Percentiles rank a stretch among this genome's conserved stretches.
phyloP scores from a whole-genome alignment of 2,329 filamentous ascomycete species.

The Erysiphe neolycopersici region DNA sequence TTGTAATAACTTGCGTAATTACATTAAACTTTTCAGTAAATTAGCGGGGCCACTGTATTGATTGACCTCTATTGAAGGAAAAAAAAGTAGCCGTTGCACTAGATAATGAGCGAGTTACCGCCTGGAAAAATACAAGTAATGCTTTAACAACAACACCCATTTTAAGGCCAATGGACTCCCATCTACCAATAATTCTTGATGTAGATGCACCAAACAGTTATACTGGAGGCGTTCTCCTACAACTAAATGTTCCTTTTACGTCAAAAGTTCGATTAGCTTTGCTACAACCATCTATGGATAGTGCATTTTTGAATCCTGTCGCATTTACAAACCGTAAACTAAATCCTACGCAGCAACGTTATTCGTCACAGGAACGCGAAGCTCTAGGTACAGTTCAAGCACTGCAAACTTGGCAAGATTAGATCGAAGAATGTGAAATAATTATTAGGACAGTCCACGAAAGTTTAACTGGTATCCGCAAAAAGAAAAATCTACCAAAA shows the following conservation, averaged over 20 bases:
- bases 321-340: not conserved
- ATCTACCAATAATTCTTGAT: not conserved
- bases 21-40: not conserved
- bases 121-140: not conserved
- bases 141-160: not conserved
- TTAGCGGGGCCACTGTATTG: not conserved
- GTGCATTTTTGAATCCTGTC: not conserved
- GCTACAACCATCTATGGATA: not conserved
- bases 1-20: not conserved
- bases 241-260: not conserved
- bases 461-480: no score
- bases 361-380: not conserved
- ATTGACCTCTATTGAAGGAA: not conserved
- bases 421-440: no score
- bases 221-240: not conserved
- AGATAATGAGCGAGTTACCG: not conserved
- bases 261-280: not conserved
- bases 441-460: no score
- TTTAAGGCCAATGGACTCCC: not conserved
- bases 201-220: not conserved
- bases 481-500: no score
- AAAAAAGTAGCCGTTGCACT: not conserved
- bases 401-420: not conserved
- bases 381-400: not conserved
- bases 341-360: not conserved